These are phyloP conservation scores for Bauhinia variegata DNA, from an alignment of 306 rosid species.

Conservation along the genomic window DNA sequence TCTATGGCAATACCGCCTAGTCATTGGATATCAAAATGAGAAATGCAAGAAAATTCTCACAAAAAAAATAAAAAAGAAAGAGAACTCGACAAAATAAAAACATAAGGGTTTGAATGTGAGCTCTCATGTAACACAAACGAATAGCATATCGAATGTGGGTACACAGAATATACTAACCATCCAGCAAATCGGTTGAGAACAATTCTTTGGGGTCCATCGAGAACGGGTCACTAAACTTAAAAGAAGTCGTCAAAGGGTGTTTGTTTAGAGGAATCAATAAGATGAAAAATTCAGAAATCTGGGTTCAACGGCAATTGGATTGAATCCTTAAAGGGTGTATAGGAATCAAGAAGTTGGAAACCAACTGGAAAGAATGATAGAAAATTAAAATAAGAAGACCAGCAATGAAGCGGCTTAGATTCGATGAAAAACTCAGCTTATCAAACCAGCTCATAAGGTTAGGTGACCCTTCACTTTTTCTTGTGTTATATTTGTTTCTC, in stretches of 20 bases:
- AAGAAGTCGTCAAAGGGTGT: neutral
- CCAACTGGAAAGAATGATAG: conserved; percentile 56
- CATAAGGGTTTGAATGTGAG: too few relatives aligned
- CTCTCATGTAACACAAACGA: too few relatives aligned
- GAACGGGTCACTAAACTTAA: neutral
- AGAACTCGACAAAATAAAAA: neutral
- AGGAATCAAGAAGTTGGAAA: conserved; percentile 61
- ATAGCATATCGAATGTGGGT: neutral
- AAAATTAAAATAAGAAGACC: conserved; percentile 57
- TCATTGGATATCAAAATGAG: conserved; percentile 39
- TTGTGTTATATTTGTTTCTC: neutral
- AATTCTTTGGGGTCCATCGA: conserved; percentile 1
- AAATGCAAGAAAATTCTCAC: neutral
- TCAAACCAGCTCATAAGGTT: conserved; percentile 60
- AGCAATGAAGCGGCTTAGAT: conserved; percentile 66
- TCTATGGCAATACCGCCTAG: conserved; percentile 47
- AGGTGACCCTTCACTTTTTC: too few relatives aligned
- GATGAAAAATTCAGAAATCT: neutral
- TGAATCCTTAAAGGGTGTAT: conserved; percentile 46
- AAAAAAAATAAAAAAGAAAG: conserved; percentile 6
- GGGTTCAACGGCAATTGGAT: conserved; percentile 8
- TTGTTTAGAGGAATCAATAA: neutral
- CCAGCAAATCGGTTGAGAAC: conserved; percentile 5
- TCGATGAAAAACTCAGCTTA: conserved; percentile 48
- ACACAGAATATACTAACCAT: conserved; percentile 5